Conservation (phyloP, 2,329 filamentous ascomycete species). For the Berkeleyomyces rouxiae region DNA sequence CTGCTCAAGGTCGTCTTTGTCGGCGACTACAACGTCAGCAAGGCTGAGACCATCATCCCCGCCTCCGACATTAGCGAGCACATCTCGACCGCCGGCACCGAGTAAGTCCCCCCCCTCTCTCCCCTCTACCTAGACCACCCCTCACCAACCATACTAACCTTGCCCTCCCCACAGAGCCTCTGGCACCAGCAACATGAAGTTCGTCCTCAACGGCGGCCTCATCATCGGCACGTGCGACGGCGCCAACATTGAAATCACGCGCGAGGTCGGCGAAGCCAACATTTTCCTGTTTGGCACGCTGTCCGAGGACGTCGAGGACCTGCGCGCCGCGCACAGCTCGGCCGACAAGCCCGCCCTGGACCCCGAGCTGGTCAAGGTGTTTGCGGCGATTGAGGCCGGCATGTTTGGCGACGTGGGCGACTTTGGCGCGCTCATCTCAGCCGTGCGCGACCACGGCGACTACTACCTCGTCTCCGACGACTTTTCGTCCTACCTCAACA, state of each 20-base stretch:
- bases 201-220: conserved; percentile 88
- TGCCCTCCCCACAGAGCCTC: conserved; percentile 31
- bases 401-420: conserved; percentile 64
- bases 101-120: conserved; percentile 31
- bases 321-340: conserved; percentile 73
- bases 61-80: conserved; percentile 96
- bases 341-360: conserved; percentile 43
- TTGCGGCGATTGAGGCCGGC: conserved; percentile 61
- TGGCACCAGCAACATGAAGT: conserved; percentile 99
- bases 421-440: conserved; percentile 69
- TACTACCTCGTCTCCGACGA: conserved; percentile 97
- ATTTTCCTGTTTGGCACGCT: conserved; percentile 98
- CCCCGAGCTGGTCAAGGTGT: conserved; percentile 61
- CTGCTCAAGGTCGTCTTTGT: conserved; percentile 93
- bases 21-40: conserved; percentile 98
- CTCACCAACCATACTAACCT: conserved; percentile 12
- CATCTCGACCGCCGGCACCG: conserved; percentile 93
- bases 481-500: conserved; percentile 87
- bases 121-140: not conserved
- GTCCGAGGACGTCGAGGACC: conserved; percentile 88
- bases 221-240: conserved; percentile 98
- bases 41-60: conserved; percentile 90
- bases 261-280: conserved; percentile 89
- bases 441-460: conserved; percentile 83
- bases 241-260: conserved; percentile 95